These are phyloP conservation scores for Pseudoturritis turrita DNA, from an alignment of 345 rosid species.

Conservation along the genomic window DNA sequence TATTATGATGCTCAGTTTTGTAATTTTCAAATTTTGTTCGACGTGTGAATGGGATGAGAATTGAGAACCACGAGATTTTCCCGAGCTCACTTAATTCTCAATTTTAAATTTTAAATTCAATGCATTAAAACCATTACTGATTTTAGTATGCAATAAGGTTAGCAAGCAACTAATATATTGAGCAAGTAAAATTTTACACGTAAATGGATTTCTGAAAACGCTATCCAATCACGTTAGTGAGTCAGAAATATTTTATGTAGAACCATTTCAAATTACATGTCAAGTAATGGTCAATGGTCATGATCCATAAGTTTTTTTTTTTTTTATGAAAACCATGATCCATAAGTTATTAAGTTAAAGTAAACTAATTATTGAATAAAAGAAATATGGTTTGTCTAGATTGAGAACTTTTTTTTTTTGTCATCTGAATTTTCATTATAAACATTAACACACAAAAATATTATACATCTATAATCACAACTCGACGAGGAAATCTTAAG, in stretches of 20 bases:
- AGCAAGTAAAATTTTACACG: too few species aligned
- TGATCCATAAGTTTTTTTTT: background rate
- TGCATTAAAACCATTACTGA: background rate
- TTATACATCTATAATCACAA: too few species aligned
- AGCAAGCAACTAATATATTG: background rate
- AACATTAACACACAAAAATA: too few species aligned
- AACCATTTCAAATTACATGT: background rate
- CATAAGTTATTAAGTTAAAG: background rate
- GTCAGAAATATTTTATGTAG: background rate
- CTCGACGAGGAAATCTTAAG: too few species aligned
- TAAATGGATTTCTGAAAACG: background rate
- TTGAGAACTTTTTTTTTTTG: too few species aligned
- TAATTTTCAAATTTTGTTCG: background rate
- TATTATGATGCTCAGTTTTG: background rate
- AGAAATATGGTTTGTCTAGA: background rate
- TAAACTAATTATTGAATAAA: background rate
- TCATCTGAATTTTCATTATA: too few species aligned
- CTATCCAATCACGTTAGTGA: background rate
- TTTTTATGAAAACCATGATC: too few species aligned
- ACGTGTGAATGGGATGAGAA: background rate
- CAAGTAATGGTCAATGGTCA: background rate
- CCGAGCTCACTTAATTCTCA: background rate
- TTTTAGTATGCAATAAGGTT: background rate
- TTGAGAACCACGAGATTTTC: background rate
- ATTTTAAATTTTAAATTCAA: background rate